Conservation (phyloP, 2,329 filamentous ascomycete genomes). For the Chaetothyriales sp. region DNA sequence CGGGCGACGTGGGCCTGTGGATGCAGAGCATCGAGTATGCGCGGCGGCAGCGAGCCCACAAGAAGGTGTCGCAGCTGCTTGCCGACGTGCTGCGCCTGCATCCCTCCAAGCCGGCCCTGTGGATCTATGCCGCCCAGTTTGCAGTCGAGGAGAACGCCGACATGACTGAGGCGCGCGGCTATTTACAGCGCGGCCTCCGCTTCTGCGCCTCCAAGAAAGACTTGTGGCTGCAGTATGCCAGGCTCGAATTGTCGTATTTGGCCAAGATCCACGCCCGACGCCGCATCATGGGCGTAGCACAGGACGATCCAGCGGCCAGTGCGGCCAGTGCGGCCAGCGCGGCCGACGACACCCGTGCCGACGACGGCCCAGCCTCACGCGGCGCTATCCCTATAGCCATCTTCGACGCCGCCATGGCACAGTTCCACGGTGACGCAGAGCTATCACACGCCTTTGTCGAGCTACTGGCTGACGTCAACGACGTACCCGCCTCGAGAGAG, state of each 20-base stretch:
- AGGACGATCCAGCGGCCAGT: conserved; percentile 28
- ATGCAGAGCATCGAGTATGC: conserved; percentile 79
- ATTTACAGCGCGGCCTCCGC: conserved; percentile 78
- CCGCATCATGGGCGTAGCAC: conserved; percentile 49
- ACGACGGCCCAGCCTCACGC: conserved; percentile 64
- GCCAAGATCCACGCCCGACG: conserved; percentile 64
- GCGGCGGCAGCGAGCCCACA: conserved; percentile 49
- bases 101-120: conserved; percentile 68
- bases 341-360: conserved; percentile 44
- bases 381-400: conserved; percentile 91
- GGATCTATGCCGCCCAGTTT: conserved; percentile 70
- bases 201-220: conserved; percentile 66
- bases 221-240: conserved; percentile 82
- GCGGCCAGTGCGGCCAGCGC: conserved; percentile 40
- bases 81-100: conserved; percentile 67
- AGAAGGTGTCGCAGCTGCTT: conserved; percentile 47
- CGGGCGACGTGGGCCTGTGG: conserved; percentile 71
- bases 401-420: conserved; percentile 71
- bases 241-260: conserved; percentile 85
- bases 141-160: conserved; percentile 68
- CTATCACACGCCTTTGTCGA: conserved; percentile 68
- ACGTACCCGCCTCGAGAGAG: conserved; percentile 49
- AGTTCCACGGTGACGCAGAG: conserved; percentile 52
- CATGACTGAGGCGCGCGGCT: conserved; percentile 69
- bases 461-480: conserved; percentile 57